phyloP scores from a whole-genome alignment of 225 moss, liverwort and hornwort species.

The Sphagnum tenellum region DNA sequence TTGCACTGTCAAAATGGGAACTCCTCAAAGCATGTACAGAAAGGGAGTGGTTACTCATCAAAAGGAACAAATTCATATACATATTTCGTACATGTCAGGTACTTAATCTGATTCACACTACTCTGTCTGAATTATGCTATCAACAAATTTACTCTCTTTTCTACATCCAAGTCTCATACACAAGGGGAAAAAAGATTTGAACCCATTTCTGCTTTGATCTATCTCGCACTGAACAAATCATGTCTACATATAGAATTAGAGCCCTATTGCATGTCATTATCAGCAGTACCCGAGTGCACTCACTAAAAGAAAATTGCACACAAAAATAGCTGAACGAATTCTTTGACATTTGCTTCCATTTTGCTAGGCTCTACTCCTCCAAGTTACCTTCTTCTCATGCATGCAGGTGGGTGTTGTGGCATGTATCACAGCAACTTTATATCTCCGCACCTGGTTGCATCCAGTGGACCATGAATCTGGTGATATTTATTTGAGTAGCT shows the following conservation, averaged over 20 bases:
- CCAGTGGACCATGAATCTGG: conserved; percentile 13
- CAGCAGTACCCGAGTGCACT: too few species aligned
- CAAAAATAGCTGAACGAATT: neutral
- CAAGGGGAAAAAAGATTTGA: neutral
- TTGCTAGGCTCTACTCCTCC: too few species aligned
- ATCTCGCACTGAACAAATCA: too few species aligned
- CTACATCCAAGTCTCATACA: too few species aligned
- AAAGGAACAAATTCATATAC: conserved; percentile 27
- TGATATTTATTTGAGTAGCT: conserved; percentile 16
- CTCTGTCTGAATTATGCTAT: too few species aligned
- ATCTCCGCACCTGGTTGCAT: conserved; percentile 22
- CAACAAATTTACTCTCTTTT: too few species aligned
- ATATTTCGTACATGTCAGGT: conserved; percentile 48
- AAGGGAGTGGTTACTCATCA: conserved; percentile 24
- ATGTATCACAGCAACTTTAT: conserved; percentile 22
- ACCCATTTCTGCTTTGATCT: neutral
- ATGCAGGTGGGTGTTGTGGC: conserved; percentile 31
- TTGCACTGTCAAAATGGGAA: conserved; percentile 12
- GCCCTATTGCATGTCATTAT: neutral
- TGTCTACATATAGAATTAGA: too few species aligned
- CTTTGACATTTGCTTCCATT: too few species aligned
- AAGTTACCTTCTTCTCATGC: neutral
- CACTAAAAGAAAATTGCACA: too few species aligned
- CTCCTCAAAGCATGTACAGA: conserved; percentile 22
- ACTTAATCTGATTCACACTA: neutral